Percentiles rank a stretch among this genome's conserved stretches.
phyloP scores from a whole-genome alignment of 208 protist species.

The Trypanosoma caninum region DNA sequence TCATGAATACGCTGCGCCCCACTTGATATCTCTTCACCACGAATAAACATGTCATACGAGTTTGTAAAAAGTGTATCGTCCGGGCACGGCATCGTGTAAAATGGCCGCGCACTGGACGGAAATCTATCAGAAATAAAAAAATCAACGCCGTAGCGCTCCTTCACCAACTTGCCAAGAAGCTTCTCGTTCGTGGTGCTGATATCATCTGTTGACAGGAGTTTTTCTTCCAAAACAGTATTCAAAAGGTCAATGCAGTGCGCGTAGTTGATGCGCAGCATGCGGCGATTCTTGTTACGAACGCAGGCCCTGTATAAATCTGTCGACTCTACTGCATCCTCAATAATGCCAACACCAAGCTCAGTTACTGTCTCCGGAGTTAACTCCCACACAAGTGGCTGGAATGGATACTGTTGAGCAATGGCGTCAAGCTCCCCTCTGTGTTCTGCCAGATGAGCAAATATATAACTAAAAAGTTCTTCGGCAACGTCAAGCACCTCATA shows the following conservation, averaged over 20 bases:
- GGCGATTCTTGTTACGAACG: slow-evolving; percentile 70
- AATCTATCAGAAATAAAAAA: slow-evolving; percentile 99
- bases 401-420: slow-evolving; percentile 92
- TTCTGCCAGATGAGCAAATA: slow-evolving; percentile 92
- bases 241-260: slow-evolving; percentile 93
- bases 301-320: slow-evolving; percentile 78
- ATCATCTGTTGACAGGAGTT: slow-evolving; percentile 85
- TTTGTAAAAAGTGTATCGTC: slow-evolving; percentile 90
- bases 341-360: slow-evolving; percentile 82
- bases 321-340: slow-evolving; percentile 59
- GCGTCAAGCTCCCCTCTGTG: slow-evolving; percentile 83
- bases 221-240: slow-evolving; percentile 80
- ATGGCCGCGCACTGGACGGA: slow-evolving; percentile 95
- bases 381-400: slow-evolving; percentile 88
- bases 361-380: slow-evolving; percentile 75
- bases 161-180: slow-evolving; percentile 95
- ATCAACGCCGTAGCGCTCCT: slow-evolving; percentile 98
- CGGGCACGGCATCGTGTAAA: slow-evolving; percentile 99
- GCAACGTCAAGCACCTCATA: slow-evolving; percentile 98
- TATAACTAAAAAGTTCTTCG: slow-evolving; percentile 95
- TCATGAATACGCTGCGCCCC: slow-evolving; percentile 99
- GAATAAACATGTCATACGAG: slow-evolving; percentile 99
- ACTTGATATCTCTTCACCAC: slow-evolving; percentile 99
- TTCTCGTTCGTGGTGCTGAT: slow-evolving; percentile 96
- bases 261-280: slow-evolving; percentile 92